Base-by-base conservation (phyloP, 495 filamentous ascomycete species). In the Acidomyces sp. region DNA sequence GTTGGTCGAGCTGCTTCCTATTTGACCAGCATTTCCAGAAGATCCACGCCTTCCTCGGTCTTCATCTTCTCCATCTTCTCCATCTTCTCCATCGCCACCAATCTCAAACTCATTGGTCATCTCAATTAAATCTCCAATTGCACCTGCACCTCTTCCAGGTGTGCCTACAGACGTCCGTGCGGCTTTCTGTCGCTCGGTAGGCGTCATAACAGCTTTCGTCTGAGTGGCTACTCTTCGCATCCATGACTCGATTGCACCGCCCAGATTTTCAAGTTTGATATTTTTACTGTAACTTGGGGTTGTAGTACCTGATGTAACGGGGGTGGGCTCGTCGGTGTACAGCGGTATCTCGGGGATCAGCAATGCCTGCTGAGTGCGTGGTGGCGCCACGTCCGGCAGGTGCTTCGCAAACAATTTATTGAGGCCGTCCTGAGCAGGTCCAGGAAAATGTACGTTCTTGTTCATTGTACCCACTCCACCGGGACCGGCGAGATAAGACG, bases 211-310 rank as follows among this genome's bases (percentile, higher is more conserved):
- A 0, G 13, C 22, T 2, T 70, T 63, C 10, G 66, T 67, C 49
- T 72, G 73, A 2, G 68, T 71, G 26, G 80, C 82, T 39, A 88
- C 72, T 46, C 79, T 84, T 30, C 85, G 67, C 47, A 95, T 68
- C 85, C 90, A 97, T 5, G 77, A 75, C 58, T 95, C 88, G 21
- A 97, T 71, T 10, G 77, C 80, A 10, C 81, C 78, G 0, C 85
- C 86, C 1, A 92, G 75, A 39, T 85, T 81, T 51, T 94, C 87
- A 4, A 96, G 58, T 1, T 76, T 67, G 1, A 58, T 27, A 2
- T 52, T 52, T 36, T 16, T 26, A 18, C 27, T 31, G 13, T 34
- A 27, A 39, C 39, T 51, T 36, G 34, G 51, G 13, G 32, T 56
- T 36, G 38, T 38, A 26, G 39, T 51, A 33, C 36, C 55, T 56